Evolutionary conservation across 345 rosid species (phyloP).

Genomic region (Populus nigra): DNA sequence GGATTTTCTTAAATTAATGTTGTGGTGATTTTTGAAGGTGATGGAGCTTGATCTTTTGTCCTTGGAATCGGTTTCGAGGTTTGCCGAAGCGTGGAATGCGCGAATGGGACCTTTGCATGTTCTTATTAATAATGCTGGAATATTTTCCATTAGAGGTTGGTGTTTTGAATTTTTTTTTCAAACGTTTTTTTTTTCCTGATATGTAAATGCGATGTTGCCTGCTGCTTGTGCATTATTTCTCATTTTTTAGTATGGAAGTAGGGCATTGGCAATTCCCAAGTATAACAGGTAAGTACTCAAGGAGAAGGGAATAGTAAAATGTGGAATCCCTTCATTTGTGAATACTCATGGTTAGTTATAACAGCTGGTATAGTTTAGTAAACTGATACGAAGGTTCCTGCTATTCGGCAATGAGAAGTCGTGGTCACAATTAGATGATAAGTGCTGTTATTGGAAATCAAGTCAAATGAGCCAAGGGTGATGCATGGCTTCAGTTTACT

Average conservation of each 20-base stretch:
- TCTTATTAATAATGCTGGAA: slow-evolving; percentile 90
- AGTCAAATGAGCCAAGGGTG: no score
- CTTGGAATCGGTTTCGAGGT: slow-evolving; percentile 66
- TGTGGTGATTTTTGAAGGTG: slow-evolving; percentile 38
- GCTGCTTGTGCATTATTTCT: not conserved
- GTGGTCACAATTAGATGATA: not conserved
- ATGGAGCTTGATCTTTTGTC: slow-evolving; percentile 98
- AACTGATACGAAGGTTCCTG: not conserved
- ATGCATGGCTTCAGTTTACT: no score
- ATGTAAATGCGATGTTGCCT: not conserved
- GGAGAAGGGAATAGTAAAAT: not conserved
- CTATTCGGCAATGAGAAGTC: not conserved
- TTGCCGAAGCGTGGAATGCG: slow-evolving; percentile 70
- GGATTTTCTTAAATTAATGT: not conserved
- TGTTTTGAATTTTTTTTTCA: not conserved
- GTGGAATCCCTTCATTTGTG: not conserved
- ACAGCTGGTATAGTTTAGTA: not conserved
- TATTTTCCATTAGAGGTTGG: slow-evolving; percentile 93
- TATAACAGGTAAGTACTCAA: no score
- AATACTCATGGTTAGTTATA: not conserved
- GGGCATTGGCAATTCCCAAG: not conserved
- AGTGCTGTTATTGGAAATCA: not conserved
- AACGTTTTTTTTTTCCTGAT: not conserved
- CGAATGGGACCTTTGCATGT: slow-evolving; percentile 67
- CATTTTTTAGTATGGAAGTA: not conserved